phyloP scores from a whole-genome alignment of 305 asterid genomes.

The Salvia sclarea region DNA sequence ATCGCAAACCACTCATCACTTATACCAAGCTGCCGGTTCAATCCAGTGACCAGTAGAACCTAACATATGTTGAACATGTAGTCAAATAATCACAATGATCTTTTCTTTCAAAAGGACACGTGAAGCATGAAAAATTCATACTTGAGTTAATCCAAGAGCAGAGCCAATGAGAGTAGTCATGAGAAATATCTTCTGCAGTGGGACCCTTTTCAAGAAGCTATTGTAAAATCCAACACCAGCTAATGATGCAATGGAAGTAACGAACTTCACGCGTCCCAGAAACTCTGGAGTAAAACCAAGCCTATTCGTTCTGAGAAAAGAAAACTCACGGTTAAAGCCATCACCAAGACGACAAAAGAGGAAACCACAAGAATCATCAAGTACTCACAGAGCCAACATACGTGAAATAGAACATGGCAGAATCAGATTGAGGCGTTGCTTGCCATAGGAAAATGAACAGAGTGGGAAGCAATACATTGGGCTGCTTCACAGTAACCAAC shows the following conservation, averaged over 20 bases:
- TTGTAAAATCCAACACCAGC: slow-evolving; percentile 84
- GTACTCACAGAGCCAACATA: slow-evolving; percentile 44
- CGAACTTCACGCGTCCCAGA: slow-evolving; percentile 90
- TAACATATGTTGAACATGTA: slow-evolving; percentile 28
- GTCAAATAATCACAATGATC: slow-evolving; percentile 3
- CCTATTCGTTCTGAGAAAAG: slow-evolving; percentile 65
- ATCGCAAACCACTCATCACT: slow-evolving; percentile 95
- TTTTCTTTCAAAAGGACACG: background rate
- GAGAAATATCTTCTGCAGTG: slow-evolving; percentile 76
- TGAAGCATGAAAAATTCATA: slow-evolving; percentile 23
- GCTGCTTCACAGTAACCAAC: slow-evolving; percentile 79
- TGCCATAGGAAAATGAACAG: slow-evolving; percentile 92
- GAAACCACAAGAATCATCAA: slow-evolving; percentile 6
- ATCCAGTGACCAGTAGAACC: slow-evolving; percentile 90
- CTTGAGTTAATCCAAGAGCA: slow-evolving; percentile 88
- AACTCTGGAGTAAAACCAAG: slow-evolving; percentile 96
- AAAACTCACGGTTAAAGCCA: slow-evolving; percentile 29
- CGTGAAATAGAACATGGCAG: slow-evolving; percentile 99
- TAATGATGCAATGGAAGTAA: slow-evolving; percentile 88
- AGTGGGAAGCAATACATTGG: slow-evolving; percentile 82
- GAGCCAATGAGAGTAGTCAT: slow-evolving; percentile 72
- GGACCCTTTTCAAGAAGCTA: slow-evolving; percentile 78
- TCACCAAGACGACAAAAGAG: slow-evolving; percentile 15
- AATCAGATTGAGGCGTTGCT: slow-evolving; percentile 94
- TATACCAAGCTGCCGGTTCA: slow-evolving; percentile 76